A percentile compares a stretch with the other conserved stretches of the same genome.
phyloP scores from a whole-genome alignment of 176 grass and related monocot species.

The Avena sativa region DNA sequence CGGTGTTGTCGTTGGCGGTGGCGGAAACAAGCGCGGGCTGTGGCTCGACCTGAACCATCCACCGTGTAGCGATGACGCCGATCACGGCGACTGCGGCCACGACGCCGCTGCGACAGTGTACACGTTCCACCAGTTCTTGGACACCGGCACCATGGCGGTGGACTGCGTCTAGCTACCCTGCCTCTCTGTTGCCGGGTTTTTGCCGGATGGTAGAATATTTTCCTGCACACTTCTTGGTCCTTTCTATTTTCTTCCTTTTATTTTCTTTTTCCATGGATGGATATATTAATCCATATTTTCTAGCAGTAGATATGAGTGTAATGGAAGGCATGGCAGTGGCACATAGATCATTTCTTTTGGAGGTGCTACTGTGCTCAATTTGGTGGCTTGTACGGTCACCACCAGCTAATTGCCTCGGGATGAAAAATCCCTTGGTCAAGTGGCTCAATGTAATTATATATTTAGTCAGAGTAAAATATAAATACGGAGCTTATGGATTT shows the following conservation, averaged over 20 bases:
- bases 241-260: background rate
- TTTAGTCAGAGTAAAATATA: background rate
- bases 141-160: conserved; percentile 40
- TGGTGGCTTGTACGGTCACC: conserved; percentile 34
- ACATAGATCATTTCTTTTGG: conserved; percentile 31
- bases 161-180: conserved; percentile 43
- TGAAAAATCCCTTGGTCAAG: conserved; percentile 20
- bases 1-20: background rate
- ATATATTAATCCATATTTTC: conserved; percentile 51
- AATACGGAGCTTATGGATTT: conserved; percentile 38
- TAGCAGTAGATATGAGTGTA: conserved; percentile 31
- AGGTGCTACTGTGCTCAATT: conserved; percentile 24
- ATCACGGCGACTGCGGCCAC: conserved; percentile 34
- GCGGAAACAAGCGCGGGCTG: conserved; percentile 18
- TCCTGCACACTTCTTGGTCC: background rate
- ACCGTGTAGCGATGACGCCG: conserved; percentile 24
- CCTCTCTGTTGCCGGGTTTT: conserved; percentile 33
- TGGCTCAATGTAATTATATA: conserved; percentile 47
- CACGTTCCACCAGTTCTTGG: conserved; percentile 64
- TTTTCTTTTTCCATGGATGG: conserved; percentile 11
- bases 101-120: background rate
- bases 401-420: conserved; percentile 31
- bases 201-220: conserved; percentile 17
- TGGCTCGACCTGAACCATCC: conserved; percentile 63
- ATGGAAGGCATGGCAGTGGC: conserved; percentile 28